Evolutionary conservation across 805 yeast species (phyloP).

Genomic region (Cyberlindnera americana): DNA sequence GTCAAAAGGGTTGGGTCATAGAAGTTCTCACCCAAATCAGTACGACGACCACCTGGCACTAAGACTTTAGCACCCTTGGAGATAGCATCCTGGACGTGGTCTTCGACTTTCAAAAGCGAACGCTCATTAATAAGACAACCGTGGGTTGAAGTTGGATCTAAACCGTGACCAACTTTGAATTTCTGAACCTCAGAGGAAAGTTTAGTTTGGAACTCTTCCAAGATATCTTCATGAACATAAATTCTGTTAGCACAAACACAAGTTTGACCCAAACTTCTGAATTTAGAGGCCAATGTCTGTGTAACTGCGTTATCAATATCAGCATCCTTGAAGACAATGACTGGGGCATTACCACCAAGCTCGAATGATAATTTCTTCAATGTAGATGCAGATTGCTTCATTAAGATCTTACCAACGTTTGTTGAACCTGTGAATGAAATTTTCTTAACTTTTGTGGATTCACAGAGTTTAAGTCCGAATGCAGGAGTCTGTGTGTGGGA

Average conservation of each 20-base stretch:
- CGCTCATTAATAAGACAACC: constrained; percentile 52
- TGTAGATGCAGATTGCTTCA: constrained; percentile 54
- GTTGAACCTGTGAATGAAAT: constrained; percentile 66
- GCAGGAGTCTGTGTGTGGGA: constrained; percentile 49
- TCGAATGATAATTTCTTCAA: constrained; percentile 60
- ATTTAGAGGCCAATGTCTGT: constrained; percentile 50
- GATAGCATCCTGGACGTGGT: constrained; percentile 51
- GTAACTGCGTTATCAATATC: constrained; percentile 53
- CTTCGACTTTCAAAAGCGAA: constrained; percentile 51
- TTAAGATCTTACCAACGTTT: constrained; percentile 54
- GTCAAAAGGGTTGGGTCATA: constrained; percentile 53
- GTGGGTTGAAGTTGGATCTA: constrained; percentile 48
- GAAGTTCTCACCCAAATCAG: constrained; percentile 47
- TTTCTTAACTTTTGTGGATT: constrained; percentile 47
- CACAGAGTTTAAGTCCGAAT: constrained; percentile 48
- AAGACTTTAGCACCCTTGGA: constrained; percentile 51
- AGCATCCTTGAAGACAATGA: constrained; percentile 58
- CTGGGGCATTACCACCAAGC: constrained; percentile 67
- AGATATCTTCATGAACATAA: constrained; percentile 49
- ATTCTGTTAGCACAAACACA: constrained; percentile 63
- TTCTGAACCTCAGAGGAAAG: constrained; percentile 42
- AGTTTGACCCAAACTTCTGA: constrained; percentile 62
- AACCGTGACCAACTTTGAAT: constrained; percentile 56
- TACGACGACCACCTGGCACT: constrained; percentile 48
- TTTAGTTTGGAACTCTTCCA: constrained; percentile 44